Evolutionary conservation across 2,329 filamentous ascomycete species (phyloP), one percentile per base, ranked within the genome.

Genomic region (Davidsoniella australis): DNA sequence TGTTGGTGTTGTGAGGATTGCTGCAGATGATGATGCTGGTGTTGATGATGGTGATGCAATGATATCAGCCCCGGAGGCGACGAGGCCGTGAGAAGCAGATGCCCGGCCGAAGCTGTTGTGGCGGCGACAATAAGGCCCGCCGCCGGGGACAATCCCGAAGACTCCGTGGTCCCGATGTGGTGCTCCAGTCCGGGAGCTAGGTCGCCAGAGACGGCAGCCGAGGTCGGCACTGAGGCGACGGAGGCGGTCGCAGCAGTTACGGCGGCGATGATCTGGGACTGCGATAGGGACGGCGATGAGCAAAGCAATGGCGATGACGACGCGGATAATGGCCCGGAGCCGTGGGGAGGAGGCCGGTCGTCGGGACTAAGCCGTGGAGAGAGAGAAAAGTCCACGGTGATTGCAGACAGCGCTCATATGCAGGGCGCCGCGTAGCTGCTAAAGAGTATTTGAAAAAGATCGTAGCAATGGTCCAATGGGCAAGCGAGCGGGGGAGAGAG

Each of bases 291-390:
- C 12, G 29, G 29, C 29, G 29, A 33, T 33, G 44, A 47, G 12
- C 18, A 41, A 29, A 17, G 40, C 40, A 16, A 41, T n/a, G 12
- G 29, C 23, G 43, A 29, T 36, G 18, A 20, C 14, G 29, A 33
- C 10, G 23, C 18, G 46, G 36, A 43, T 16, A 42, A 48, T 37
- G 50, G 42, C 29, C 43, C 43, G 29, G 47, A 43, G 26, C 50
- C 50, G 24, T 43, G 46, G 14, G 23, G 47, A 52, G 50, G 39
- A 41, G 50, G 50, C 43, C 47, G 50, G 29, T 52, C 50, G 50
- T 52, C 50, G 24, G 47, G 46, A 49, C 45, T 46, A 37, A 49
- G 50, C 44, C 47, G 50, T 49, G 49, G 49, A 51, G 50, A 49
- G 38, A 49, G 50, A 49, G 43, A 47, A 52, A 38, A 46, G 43